A percentile compares a stretch with the other conserved stretches of the same genome.
These are phyloP conservation scores for Exophiala viscosa DNA, from an alignment of 2,329 filamentous ascomycete species.

Conservation along the genomic window DNA sequence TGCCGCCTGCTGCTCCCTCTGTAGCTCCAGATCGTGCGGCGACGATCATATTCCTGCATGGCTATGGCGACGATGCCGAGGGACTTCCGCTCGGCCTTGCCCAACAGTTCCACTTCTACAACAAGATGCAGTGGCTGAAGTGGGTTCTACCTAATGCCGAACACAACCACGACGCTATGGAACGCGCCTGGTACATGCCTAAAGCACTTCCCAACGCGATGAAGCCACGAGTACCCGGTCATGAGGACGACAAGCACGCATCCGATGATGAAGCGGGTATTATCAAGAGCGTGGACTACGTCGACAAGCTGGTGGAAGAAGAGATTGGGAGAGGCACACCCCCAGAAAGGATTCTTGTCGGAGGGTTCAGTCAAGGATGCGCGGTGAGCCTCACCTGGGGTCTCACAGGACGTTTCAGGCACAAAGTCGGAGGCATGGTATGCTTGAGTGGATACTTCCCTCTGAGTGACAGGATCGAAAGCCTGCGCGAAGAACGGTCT, in stretches of 20 bases:
- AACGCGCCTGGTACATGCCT: conserved; percentile 46
- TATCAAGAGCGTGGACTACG: conserved; percentile 37
- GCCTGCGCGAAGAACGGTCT: conserved; percentile 37
- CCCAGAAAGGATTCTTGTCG: conserved; percentile 43
- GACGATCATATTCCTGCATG: conserved; percentile 37
- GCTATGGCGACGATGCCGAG: conserved; percentile 46
- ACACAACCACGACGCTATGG: conserved; percentile 44
- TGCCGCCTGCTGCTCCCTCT: conserved; percentile 16
- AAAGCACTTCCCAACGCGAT: conserved; percentile 39
- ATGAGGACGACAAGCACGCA: conserved; percentile 42
- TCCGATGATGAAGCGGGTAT: conserved; percentile 47
- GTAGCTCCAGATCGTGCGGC: conserved; percentile 22
- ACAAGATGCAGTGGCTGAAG: conserved; percentile 47
- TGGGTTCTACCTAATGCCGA: conserved; percentile 52
- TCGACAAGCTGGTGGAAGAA: conserved; percentile 43
- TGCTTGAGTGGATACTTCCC: conserved; percentile 50
- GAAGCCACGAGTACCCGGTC: conserved; percentile 35
- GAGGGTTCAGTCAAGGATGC: conserved; percentile 49
- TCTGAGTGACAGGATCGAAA: conserved; percentile 37
- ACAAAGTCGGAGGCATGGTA: conserved; percentile 38
- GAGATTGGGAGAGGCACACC: conserved; percentile 41
- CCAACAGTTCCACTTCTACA: conserved; percentile 46
- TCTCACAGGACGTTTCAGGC: conserved; percentile 34
- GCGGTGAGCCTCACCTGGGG: conserved; percentile 45
- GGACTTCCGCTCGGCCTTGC: conserved; percentile 44